Percentiles rank a stretch among this genome's conserved stretches.
phyloP scores from a whole-genome alignment of 176 grass and related monocot genomes.

The Rhynchospora pubera region DNA sequence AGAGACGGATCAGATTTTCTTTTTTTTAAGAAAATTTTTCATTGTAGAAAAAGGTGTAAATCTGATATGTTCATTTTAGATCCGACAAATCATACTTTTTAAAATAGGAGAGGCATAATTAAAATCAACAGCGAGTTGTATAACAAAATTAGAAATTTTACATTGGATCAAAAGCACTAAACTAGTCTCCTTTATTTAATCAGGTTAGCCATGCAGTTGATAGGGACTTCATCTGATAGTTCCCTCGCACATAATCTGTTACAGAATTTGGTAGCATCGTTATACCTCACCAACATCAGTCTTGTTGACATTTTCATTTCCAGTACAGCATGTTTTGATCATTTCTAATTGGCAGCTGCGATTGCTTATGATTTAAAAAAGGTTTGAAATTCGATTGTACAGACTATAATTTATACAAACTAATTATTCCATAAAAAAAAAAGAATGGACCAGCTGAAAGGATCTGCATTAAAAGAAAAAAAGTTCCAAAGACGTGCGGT shows the following conservation, averaged over 20 bases:
- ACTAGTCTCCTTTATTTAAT: background rate
- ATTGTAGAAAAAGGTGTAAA: no score
- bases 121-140: no score
- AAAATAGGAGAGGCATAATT: no score
- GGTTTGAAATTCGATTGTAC: constrained; percentile 11
- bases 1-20: no score
- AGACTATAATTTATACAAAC: background rate
- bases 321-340: background rate
- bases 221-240: background rate
- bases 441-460: background rate
- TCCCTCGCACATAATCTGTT: no score
- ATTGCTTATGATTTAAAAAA: constrained; percentile 16
- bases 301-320: no score
- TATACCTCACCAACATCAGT: no score
- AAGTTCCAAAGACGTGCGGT: background rate
- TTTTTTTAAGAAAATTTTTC: no score
- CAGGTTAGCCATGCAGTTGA: background rate
- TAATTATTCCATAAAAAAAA: background rate
- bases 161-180: background rate
- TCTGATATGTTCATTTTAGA: no score
- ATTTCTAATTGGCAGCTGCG: background rate
- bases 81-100: background rate
- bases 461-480: background rate
- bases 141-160: background rate
- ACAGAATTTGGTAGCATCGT: no score